These are phyloP conservation scores for Termitomyces sp. DNA, from an alignment of 768 basidiomycete genomes.

Conservation along the genomic window DNA sequence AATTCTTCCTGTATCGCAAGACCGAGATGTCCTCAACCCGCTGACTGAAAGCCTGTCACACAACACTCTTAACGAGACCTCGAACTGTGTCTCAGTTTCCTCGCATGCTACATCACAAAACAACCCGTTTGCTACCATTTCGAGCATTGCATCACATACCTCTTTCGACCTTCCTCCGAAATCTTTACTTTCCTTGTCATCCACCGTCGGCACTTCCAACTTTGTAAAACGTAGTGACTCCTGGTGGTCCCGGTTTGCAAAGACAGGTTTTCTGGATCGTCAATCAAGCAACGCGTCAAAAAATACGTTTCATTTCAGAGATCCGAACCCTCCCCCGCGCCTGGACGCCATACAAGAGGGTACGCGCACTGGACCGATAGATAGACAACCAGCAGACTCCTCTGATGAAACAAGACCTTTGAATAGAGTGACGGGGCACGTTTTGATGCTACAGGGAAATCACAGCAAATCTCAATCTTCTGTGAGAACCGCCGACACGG, in stretches of 20 bases:
- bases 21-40: constrained; percentile 29
- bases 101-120: constrained; percentile 22
- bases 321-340: constrained; percentile 73
- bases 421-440: not conserved
- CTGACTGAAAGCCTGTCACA: constrained; percentile 33
- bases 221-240: constrained; percentile 61
- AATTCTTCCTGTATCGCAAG: constrained; percentile 25
- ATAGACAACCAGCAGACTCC: constrained; percentile 7
- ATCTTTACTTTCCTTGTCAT: constrained; percentile 28
- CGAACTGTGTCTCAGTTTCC: constrained; percentile 19
- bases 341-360: constrained; percentile 57
- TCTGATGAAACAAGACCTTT: constrained; percentile 8
- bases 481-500: constrained; percentile 61
- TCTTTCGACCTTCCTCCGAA: constrained; percentile 19
- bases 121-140: constrained; percentile 18
- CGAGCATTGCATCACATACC: constrained; percentile 21
- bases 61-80: constrained; percentile 22
- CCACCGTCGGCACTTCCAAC: constrained; percentile 34
- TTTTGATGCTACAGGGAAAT: constrained; percentile 24
- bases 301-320: constrained; percentile 53
- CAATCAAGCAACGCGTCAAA: constrained; percentile 34
- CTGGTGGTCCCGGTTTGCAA: constrained; percentile 77
- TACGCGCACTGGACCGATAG: constrained; percentile 24
- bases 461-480: constrained; percentile 51
- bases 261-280: constrained; percentile 59